These are phyloP conservation scores for Codiaeum variegatum DNA, from an alignment of 441 rosid genomes.

Conservation along the genomic window DNA sequence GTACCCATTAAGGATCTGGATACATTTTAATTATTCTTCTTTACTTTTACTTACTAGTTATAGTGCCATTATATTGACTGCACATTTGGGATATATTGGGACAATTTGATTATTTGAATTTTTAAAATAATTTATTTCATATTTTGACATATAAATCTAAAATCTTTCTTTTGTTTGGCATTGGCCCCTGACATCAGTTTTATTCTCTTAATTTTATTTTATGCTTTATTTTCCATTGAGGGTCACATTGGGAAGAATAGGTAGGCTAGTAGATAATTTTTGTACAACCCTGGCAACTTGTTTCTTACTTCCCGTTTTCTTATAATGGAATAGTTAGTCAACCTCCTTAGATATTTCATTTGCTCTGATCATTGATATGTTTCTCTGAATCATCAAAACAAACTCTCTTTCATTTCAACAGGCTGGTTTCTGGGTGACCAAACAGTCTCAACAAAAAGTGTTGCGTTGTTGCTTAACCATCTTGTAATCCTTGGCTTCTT, in stretches of 20 bases:
- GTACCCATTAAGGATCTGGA: not conserved
- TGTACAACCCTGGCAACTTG: not conserved
- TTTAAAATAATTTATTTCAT: not conserved
- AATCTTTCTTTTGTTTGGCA: not conserved
- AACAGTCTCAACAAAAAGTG: not conserved
- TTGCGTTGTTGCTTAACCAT: not conserved
- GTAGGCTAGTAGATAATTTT: not conserved
- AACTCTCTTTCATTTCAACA: not conserved
- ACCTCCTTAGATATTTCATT: not conserved
- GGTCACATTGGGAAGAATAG: not conserved
- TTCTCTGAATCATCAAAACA: not conserved
- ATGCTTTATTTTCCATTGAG: not conserved
- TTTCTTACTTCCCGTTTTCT: constrained; percentile 5
- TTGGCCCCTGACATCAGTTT: not conserved
- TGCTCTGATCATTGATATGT: not conserved
- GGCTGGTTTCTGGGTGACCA: not conserved
- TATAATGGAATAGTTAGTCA: not conserved
- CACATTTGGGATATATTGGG: not conserved
- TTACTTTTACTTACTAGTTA: not conserved
- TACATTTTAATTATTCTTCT: too few species aligned
- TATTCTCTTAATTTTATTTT: not conserved
- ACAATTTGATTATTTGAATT: not conserved
- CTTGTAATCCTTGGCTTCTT: not conserved
- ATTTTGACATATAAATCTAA: not conserved
- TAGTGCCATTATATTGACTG: not conserved